Conservation (phyloP, 2,329 filamentous ascomycete species). For the Diaporthe ilicicola region DNA sequence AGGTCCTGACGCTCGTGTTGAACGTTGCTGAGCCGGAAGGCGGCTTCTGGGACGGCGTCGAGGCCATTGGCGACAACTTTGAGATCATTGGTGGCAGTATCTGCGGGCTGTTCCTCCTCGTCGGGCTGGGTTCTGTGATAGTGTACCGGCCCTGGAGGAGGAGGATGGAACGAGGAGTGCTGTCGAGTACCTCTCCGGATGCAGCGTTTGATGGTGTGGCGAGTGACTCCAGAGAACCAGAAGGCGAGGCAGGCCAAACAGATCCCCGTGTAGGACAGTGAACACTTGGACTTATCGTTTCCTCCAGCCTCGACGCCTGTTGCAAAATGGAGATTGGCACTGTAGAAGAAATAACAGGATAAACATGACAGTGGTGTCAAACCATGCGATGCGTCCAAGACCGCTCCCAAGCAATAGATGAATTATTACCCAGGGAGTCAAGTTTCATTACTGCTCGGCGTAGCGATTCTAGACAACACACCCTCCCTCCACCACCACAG, state of each 20-base stretch:
- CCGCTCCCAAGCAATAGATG: no score
- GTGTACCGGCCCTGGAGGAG: conserved; percentile 82
- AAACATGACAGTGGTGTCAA: no score
- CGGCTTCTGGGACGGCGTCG: conserved; percentile 90
- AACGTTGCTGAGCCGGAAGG: conserved; percentile 79
- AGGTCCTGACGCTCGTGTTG: conserved; percentile 80
- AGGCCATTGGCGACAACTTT: conserved; percentile 78
- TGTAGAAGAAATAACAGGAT: neutral
- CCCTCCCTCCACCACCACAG: conserved; percentile 31
- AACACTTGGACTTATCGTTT: neutral
- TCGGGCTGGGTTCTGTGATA: conserved; percentile 77
- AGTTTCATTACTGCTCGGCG: neutral
- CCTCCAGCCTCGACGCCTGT: neutral
- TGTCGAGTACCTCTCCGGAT: neutral
- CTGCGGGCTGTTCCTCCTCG: conserved; percentile 83
- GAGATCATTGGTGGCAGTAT: conserved; percentile 88
- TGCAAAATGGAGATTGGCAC: neutral
- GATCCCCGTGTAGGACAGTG: neutral
- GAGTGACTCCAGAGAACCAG: neutral
- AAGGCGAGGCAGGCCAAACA: neutral
- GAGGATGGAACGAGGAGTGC: conserved; percentile 46
- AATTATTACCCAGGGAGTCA: neutral
- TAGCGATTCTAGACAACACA: neutral
- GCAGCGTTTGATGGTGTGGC: neutral
- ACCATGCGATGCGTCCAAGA: neutral